Conservation (phyloP, 495 filamentous ascomycete genomes). For the Aspergillus diversus region DNA sequence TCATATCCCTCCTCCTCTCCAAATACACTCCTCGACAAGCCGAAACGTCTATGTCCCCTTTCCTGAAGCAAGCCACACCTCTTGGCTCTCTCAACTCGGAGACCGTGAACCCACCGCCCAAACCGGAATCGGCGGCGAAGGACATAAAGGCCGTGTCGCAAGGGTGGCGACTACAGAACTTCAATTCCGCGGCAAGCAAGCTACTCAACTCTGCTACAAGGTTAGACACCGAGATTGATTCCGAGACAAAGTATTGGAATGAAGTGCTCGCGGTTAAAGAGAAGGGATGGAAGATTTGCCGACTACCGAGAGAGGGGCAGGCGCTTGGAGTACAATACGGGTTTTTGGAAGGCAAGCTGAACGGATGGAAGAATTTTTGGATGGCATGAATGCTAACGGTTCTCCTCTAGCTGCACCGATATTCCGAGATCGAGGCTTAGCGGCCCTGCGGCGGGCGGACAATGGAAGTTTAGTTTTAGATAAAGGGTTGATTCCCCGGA, state of each 20-base stretch:
- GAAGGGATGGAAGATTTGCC: constrained; percentile 80
- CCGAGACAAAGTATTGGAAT: constrained; percentile 87
- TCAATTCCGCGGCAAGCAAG: constrained; percentile 73
- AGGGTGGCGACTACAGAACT: constrained; percentile 78
- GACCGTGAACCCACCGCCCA: constrained; percentile 60
- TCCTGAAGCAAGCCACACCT: constrained; percentile 68
- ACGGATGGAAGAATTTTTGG: not conserved
- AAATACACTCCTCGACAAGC: constrained; percentile 72
- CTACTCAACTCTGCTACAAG: constrained; percentile 72
- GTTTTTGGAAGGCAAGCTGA: constrained; percentile 68
- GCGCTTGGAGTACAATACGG: constrained; percentile 86
- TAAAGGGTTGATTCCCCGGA: constrained; percentile 59
- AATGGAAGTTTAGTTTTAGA: constrained; percentile 78
- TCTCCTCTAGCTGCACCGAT: constrained; percentile 60
- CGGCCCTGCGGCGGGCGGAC: constrained; percentile 70
- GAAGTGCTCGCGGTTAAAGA: constrained; percentile 79
- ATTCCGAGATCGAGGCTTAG: constrained; percentile 78
- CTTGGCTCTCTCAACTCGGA: constrained; percentile 78
- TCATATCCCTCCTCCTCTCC: constrained; percentile 81
- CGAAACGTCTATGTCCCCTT: constrained; percentile 66
- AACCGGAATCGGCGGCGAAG: constrained; percentile 52
- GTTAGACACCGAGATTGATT: constrained; percentile 72
- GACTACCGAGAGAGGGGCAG: constrained; percentile 71
- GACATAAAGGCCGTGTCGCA: constrained; percentile 63
- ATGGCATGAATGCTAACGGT: constrained; percentile 12